A percentile compares a stretch with the other conserved stretches of the same genome.
Evolutionary conservation across 805 yeast genomes (phyloP).

Genomic region (Nakazawaea anatomiae): DNA sequence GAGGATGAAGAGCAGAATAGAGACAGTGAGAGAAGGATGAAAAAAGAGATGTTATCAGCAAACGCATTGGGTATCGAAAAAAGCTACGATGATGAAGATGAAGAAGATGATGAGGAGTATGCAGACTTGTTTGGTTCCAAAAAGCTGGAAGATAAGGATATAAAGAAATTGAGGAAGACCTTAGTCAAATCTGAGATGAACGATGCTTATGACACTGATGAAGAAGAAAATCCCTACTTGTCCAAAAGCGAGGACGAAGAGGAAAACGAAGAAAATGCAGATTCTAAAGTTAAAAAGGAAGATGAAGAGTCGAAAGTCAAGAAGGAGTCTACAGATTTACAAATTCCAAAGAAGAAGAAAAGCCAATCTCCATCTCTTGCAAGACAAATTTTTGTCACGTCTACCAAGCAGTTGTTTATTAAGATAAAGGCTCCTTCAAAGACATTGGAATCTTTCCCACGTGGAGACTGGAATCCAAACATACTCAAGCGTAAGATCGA

Average conservation of each 20-base stretch:
- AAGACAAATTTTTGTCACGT: conserved; percentile 34
- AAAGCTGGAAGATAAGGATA: conserved; percentile 84
- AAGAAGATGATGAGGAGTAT: conserved; percentile 55
- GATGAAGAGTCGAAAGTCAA: conserved; percentile 29
- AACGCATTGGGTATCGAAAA: conserved; percentile 51
- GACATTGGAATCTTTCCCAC: conserved; percentile 61
- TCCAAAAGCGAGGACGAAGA: conserved; percentile 63
- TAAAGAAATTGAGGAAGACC: conserved; percentile 78
- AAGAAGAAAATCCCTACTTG: conserved; percentile 77
- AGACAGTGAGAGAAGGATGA: conserved; percentile 78
- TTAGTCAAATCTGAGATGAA: conserved; percentile 80
- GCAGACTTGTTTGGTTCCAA: conserved; percentile 66
- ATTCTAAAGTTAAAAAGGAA: conserved; percentile 29
- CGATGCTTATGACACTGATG: conserved; percentile 84
- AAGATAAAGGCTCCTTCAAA: conserved; percentile 53
- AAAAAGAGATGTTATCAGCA: conserved; percentile 79
- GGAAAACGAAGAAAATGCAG: conserved; percentile 23
- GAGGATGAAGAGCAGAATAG: conserved; percentile 94
- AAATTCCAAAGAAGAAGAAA: conserved; percentile 15
- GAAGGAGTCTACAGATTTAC: conserved; percentile 26
- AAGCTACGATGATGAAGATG: conserved; percentile 53
- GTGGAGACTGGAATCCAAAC: conserved; percentile 80
- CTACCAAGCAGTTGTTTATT: conserved; percentile 49
- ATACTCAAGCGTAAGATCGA: conserved; percentile 31
- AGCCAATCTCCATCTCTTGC: conserved; percentile 20